Percentiles rank a stretch among this genome's conserved stretches.
These are phyloP conservation scores for Zostera marina DNA, from an alignment of 116 monocot species.

Conservation along the genomic window DNA sequence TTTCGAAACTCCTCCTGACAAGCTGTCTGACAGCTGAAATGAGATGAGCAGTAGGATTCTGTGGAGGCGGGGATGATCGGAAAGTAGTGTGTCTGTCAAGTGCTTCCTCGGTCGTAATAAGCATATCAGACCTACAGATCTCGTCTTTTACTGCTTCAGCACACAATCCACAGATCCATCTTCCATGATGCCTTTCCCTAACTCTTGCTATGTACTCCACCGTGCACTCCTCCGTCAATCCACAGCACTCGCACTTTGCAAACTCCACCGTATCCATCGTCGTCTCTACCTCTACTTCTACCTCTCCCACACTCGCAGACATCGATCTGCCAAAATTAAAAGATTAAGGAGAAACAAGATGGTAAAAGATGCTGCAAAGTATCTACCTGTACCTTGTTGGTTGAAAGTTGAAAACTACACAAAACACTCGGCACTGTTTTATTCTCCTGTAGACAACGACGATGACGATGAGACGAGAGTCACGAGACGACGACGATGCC, in stretches of 20 bases:
- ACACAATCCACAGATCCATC: constrained; percentile 83
- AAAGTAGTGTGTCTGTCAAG: constrained; percentile 44
- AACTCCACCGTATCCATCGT: constrained; percentile 20
- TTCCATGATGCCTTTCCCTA: constrained; percentile 31
- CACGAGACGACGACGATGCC: no score
- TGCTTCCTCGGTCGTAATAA: constrained; percentile 50
- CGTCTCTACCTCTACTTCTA: neutral
- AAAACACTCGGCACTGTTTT: no score
- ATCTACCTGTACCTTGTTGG: no score
- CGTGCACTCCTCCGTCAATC: constrained; percentile 77
- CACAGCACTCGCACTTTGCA: constrained; percentile 71
- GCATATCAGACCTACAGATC: constrained; percentile 27
- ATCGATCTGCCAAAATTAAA: neutral
- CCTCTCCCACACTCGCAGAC: neutral
- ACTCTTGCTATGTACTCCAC: constrained; percentile 50
- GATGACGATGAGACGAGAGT: no score
- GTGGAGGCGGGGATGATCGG: constrained; percentile 15
- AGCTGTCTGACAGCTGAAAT: constrained; percentile 29
- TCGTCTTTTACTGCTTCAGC: constrained; percentile 71
- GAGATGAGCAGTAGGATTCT: constrained; percentile 17
- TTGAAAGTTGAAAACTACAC: no score
- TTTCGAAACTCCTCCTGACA: constrained; percentile 7
- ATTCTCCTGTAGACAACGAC: no score
- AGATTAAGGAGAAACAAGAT: no score
- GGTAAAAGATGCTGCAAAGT: no score